These are phyloP conservation scores for Rhodosporidiobolus sp. DNA, from an alignment of 768 basidiomycete species.

Conservation along the genomic window DNA sequence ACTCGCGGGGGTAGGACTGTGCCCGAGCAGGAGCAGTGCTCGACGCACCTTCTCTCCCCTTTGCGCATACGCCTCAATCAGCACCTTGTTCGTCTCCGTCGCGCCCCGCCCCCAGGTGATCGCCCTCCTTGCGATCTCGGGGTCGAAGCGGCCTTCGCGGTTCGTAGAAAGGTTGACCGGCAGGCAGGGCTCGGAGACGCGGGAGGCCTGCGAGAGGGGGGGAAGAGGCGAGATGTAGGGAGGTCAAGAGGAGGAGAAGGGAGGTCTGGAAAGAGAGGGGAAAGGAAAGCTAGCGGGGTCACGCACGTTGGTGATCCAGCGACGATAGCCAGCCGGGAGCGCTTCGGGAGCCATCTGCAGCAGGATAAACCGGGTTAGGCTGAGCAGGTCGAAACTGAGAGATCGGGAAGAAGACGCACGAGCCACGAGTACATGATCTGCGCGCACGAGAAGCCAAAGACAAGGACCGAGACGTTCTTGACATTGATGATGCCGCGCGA, in stretches of 20 bases:
- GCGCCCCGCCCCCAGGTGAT: slow-evolving; percentile 33
- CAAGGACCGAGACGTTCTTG: slow-evolving; percentile 76
- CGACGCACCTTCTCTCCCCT: slow-evolving; percentile 20
- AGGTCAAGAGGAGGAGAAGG: neutral
- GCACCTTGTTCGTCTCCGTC: slow-evolving; percentile 43
- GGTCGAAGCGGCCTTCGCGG: slow-evolving; percentile 24
- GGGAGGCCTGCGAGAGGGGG: slow-evolving; percentile 22
- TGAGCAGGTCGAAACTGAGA: neutral
- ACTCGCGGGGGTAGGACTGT: neutral
- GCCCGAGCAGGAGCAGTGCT: slow-evolving; percentile 4
- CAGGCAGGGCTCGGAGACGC: slow-evolving; percentile 28
- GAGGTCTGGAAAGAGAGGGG: neutral
- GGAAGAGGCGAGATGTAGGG: neutral
- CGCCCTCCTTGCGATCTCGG: slow-evolving; percentile 6
- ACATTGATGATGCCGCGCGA: slow-evolving; percentile 64
- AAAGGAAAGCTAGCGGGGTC: neutral
- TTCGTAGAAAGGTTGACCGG: slow-evolving; percentile 26
- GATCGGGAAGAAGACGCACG: slow-evolving; percentile 7
- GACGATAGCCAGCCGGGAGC: slow-evolving; percentile 38
- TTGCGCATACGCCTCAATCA: slow-evolving; percentile 40
- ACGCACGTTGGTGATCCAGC: slow-evolving; percentile 32
- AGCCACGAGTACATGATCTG: slow-evolving; percentile 59
- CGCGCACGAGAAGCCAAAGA: slow-evolving; percentile 76
- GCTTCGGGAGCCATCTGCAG: slow-evolving; percentile 41
- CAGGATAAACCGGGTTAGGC: neutral